Percentiles rank a stretch among this genome's conserved stretches.
These are phyloP conservation scores for Raffaelea albimanens DNA, from an alignment of 2,329 filamentous ascomycete species.

Conservation along the genomic window DNA sequence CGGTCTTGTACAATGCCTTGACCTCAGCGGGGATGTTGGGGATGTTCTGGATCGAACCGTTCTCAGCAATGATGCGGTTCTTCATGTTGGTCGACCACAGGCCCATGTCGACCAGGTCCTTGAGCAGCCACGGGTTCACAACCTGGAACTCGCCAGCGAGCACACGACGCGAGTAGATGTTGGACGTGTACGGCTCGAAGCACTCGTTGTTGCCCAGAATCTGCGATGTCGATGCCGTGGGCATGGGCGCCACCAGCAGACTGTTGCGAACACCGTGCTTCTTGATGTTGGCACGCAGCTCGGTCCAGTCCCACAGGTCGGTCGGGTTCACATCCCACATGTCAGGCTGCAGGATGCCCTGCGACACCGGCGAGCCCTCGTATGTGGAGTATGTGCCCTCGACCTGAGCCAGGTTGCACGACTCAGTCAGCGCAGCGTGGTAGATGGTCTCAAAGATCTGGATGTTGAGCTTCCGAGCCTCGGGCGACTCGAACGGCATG, in stretches of 20 bases:
- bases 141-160: conserved; percentile 98
- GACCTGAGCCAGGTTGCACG: conserved; percentile 73
- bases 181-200: conserved; percentile 99
- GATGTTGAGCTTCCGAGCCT: conserved; percentile 88
- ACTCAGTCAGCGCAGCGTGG: conserved; percentile 86
- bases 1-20: conserved; percentile 98
- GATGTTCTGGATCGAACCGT: conserved; percentile 92
- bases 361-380: conserved; percentile 84
- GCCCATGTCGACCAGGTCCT: conserved; percentile 95
- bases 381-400: conserved; percentile 84
- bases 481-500: conserved; percentile 91
- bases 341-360: conserved; percentile 95
- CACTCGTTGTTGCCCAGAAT: conserved; percentile 99
- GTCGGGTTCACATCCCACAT: conserved; percentile 96
- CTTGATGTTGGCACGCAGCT: conserved; percentile 82
- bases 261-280: conserved; percentile 93
- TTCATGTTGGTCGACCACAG: conserved; percentile 99
- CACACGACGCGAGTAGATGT: conserved; percentile 98
- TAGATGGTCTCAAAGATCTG: conserved; percentile 99
- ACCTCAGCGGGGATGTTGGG: conserved; percentile 93
- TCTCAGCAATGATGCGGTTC: conserved; percentile 98
- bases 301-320: conserved; percentile 93
- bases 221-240: conserved; percentile 92
- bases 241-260: conserved; percentile 92
- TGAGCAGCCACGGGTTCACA: conserved; percentile 96